phyloP scores from a whole-genome alignment of 2,329 filamentous ascomycete genomes.

The Torrubiella hemipterigena region DNA sequence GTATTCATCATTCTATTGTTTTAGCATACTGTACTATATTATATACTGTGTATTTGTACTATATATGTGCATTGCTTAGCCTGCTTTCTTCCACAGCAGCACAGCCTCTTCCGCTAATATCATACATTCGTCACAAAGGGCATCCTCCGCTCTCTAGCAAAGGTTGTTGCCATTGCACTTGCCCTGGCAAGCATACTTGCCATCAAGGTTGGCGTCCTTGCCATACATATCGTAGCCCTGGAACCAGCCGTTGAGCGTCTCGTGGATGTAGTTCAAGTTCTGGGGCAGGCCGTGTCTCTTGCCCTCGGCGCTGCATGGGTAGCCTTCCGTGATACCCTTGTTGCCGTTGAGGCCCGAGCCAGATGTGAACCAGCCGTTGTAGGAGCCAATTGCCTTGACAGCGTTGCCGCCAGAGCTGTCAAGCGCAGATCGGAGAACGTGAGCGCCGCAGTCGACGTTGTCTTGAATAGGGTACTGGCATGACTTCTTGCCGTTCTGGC shows the following conservation, averaged over 20 bases:
- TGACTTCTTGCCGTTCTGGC: constrained; percentile 15
- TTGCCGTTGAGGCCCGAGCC: constrained; percentile 14
- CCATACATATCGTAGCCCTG: constrained; percentile 19
- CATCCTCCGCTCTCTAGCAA: neutral
- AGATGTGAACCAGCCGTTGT: constrained; percentile 22
- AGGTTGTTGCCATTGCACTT: constrained; percentile 1
- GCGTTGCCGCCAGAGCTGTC: constrained; percentile 15
- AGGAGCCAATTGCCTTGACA: constrained; percentile 17
- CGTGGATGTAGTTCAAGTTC: constrained; percentile 21
- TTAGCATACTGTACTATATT: too few species aligned
- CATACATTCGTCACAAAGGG: too few species aligned
- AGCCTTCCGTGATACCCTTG: constrained; percentile 14
- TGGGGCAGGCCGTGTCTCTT: constrained; percentile 16
- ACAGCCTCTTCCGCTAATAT: neutral
- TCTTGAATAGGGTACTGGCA: constrained; percentile 20
- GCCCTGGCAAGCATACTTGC: constrained; percentile 8
- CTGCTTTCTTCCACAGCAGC: too few species aligned
- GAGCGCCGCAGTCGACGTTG: constrained; percentile 20
- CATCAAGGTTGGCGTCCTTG: constrained; percentile 9
- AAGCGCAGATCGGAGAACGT: constrained; percentile 14
- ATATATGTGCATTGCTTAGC: too few species aligned
- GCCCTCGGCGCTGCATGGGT: constrained; percentile 11
- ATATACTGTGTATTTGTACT: too few species aligned
- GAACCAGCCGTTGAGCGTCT: constrained; percentile 22
- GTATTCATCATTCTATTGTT: too few species aligned